A percentile compares a stretch with the other conserved stretches of the same genome.
These are phyloP conservation scores for Cucumis cinereus DNA, from an alignment of 306 rosid species.

Conservation along the genomic window DNA sequence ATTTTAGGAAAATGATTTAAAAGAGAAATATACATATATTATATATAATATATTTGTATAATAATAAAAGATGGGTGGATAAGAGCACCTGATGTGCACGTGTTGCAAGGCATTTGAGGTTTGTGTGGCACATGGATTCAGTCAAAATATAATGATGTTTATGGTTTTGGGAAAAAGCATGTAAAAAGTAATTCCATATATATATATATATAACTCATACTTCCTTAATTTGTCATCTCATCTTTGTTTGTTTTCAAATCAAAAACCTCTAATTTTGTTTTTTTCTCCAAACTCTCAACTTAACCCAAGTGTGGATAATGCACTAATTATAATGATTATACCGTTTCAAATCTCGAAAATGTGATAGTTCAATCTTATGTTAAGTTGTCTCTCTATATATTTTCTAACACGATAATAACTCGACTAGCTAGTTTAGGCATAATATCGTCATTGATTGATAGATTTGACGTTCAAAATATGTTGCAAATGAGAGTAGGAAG, in stretches of 20 bases:
- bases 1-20: neutral
- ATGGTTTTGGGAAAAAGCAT: slow-evolving; percentile 2
- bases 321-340: no score
- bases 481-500: no score
- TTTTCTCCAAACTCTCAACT: neutral
- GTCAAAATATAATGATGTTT: slow-evolving; percentile 7
- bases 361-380: neutral
- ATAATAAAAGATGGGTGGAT: neutral
- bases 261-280: neutral
- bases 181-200: neutral
- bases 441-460: no score
- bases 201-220: neutral
- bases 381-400: no score
- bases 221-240: slow-evolving; percentile 6
- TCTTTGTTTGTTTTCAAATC: neutral
- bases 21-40: neutral
- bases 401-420: neutral
- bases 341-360: no score
- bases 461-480: no score
- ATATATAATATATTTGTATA: neutral
- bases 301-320: neutral
- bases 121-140: neutral
- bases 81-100: slow-evolving; percentile 12
- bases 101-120: neutral
- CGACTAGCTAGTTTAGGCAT: no score